Base-by-base conservation (phyloP, 345 rosid genomes). In the Aquilaria sinensis region DNA sequence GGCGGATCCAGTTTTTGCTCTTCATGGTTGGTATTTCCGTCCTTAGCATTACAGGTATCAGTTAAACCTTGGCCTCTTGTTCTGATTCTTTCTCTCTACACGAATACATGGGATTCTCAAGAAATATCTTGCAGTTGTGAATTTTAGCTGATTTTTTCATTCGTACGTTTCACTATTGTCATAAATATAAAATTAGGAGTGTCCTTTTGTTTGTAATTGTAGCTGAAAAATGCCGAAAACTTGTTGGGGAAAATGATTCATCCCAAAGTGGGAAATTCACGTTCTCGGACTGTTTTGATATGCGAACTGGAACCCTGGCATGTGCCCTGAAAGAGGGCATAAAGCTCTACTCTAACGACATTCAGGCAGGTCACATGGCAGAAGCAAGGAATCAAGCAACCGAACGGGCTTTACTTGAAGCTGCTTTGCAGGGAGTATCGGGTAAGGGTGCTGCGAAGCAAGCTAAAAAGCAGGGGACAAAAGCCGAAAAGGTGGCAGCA, bases 241-340 rank as follows among this genome's bases (percentile, higher is more conserved):
- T 93, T 66, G 81, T 93, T 51, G 99, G 99, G 63, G 86, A 85
- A 51, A 80, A 83, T 63, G 82, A 70, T 41, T 85, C 99, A 10
- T 94, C 99, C 14, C 84, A 83, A 79, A 94, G 99, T 70, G 99
- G 97, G 46, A 67, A 88, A 76, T 92, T 92, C 60, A 89, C 96
- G 5, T 53, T 94, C 56, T 68, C 88, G 69, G 75, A 88, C 69
- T 94, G 99, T 77, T 88, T 94, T 31, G 99, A 94, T 74, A 81
- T 94, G 95, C 74, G 95, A 59, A 69, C 90, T 1, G 99, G 97
- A 64, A 82, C 96, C 7, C 33, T 79, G 33, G 95, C 97, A 0
- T 94, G 99, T 55, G 62, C 83, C 0, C 94, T 88, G 48, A 90
- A 90, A 81, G 97, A 90, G 67, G 95, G 97, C 3, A 88, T 88